Evolutionary conservation across 2,329 filamentous ascomycete genomes (phyloP).

Genomic region (Alternaria postmessia): DNA sequence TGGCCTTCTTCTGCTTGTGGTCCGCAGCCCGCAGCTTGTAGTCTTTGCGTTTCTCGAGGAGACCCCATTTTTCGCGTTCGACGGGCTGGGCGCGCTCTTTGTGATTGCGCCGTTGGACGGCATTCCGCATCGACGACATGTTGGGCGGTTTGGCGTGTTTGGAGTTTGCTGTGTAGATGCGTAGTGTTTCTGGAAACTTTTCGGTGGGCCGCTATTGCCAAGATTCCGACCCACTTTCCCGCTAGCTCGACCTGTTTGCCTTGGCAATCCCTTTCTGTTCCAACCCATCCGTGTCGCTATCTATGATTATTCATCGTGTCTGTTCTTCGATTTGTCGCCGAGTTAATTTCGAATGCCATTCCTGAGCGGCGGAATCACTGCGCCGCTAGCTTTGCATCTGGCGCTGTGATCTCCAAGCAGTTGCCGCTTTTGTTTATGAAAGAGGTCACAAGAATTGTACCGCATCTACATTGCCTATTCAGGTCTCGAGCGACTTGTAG

Average conservation of each 20-base stretch:
- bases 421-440: background rate
- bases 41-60: constrained; percentile 95
- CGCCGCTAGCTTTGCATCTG: background rate
- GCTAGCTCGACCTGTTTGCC: background rate
- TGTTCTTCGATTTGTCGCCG: background rate
- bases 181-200: constrained; percentile 11
- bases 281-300: background rate
- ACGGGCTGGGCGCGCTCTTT: constrained; percentile 87
- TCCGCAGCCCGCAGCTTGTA: constrained; percentile 71
- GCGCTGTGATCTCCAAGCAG: background rate
- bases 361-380: background rate
- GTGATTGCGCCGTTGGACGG: constrained; percentile 78
- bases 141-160: constrained; percentile 8
- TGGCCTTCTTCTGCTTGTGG: constrained; percentile 68
- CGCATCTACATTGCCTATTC: background rate
- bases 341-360: background rate
- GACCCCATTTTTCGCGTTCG: constrained; percentile 84
- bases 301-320: background rate
- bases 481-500: background rate
- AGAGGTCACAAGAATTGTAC: background rate
- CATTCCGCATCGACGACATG: constrained; percentile 49
- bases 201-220: constrained; percentile 3
- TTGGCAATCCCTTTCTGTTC: background rate
- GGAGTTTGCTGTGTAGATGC: background rate
- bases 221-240: constrained; percentile 4